phyloP scores from a whole-genome alignment of 768 basidiomycete genomes.

The Pleurotus pulmonarius region DNA sequence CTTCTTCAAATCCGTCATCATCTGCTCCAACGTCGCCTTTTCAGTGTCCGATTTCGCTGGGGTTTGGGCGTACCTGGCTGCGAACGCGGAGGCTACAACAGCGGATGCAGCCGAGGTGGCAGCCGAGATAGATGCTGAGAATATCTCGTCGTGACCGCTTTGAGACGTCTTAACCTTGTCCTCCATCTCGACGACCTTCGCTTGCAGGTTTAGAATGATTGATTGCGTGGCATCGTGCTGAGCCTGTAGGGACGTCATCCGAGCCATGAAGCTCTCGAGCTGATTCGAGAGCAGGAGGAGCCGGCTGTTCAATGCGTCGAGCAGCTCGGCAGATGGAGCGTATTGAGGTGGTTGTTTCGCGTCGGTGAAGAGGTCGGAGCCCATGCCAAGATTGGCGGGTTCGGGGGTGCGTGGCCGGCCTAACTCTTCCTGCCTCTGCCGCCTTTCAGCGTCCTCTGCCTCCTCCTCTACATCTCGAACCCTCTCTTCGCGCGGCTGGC shows the following conservation, averaged over 20 bases:
- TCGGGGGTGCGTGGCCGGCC: constrained; percentile 81
- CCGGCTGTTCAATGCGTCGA: constrained; percentile 59
- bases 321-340: constrained; percentile 21
- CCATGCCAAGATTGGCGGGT: constrained; percentile 57
- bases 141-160: constrained; percentile 10
- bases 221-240: constrained; percentile 76
- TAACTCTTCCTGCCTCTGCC: constrained; percentile 51
- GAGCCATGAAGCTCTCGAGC: constrained; percentile 69
- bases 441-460: constrained; percentile 40
- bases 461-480: constrained; percentile 41
- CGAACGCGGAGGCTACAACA: constrained; percentile 1
- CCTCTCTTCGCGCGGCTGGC: constrained; percentile 17
- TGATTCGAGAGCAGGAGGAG: constrained; percentile 65
- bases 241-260: constrained; percentile 68
- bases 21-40: constrained; percentile 46
- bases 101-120: constrained; percentile 5
- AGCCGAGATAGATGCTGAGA: constrained; percentile 6
- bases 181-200: constrained; percentile 68
- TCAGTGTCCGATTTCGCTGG: constrained; percentile 19
- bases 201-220: constrained; percentile 65
- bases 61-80: constrained; percentile 1
- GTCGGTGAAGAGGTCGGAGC: constrained; percentile 28
- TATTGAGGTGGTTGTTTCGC: constrained; percentile 24
- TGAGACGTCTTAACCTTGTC: constrained; percentile 41
- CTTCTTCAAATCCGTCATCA: constrained; percentile 74